Evolutionary conservation across 306 rosid species (phyloP).

Genomic region (Prunus mume): DNA sequence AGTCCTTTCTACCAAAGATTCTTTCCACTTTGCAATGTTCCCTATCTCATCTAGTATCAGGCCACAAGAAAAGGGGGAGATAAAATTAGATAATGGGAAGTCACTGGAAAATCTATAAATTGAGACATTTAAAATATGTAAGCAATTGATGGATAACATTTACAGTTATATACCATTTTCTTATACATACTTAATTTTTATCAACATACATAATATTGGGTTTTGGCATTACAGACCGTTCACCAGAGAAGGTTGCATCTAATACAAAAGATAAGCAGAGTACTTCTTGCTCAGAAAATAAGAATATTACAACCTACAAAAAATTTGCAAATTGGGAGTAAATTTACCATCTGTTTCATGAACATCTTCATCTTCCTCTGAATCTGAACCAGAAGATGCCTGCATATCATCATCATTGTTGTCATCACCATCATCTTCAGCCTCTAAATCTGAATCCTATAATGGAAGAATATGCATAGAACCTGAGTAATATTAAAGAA

Average conservation of each 20-base stretch:
- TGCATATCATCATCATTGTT: slow-evolving; percentile 25
- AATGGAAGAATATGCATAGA: slow-evolving; percentile 20
- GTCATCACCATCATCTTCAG: slow-evolving; percentile 20
- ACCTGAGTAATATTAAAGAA: slow-evolving; percentile 5
- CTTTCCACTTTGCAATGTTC: slow-evolving; percentile 86
- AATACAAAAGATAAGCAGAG: background rate
- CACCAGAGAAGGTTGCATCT: background rate
- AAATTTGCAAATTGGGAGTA: slow-evolving; percentile 7
- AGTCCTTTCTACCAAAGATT: slow-evolving; percentile 59
- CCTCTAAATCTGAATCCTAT: slow-evolving; percentile 68
- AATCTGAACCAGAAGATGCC: slow-evolving; percentile 45
- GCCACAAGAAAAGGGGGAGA: background rate
- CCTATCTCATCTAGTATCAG: slow-evolving; percentile 49
- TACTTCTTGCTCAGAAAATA: slow-evolving; percentile 15
- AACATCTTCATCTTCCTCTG: slow-evolving; percentile 38
- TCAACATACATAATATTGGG: background rate
- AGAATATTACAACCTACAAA: slow-evolving; percentile 1
- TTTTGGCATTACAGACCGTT: background rate
- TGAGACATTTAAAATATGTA: background rate
- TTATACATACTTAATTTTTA: background rate
- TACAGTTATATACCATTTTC: background rate
- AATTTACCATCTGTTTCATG: slow-evolving; percentile 49
- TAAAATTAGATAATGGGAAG: slow-evolving; percentile 20
- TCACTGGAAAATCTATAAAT: slow-evolving; percentile 1
- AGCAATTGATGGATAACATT: background rate